A percentile compares a stretch with the other conserved stretches of the same genome.
Evolutionary conservation across 2,329 filamentous ascomycete species (phyloP).

Genomic region (Ophiocordyceps australis): DNA sequence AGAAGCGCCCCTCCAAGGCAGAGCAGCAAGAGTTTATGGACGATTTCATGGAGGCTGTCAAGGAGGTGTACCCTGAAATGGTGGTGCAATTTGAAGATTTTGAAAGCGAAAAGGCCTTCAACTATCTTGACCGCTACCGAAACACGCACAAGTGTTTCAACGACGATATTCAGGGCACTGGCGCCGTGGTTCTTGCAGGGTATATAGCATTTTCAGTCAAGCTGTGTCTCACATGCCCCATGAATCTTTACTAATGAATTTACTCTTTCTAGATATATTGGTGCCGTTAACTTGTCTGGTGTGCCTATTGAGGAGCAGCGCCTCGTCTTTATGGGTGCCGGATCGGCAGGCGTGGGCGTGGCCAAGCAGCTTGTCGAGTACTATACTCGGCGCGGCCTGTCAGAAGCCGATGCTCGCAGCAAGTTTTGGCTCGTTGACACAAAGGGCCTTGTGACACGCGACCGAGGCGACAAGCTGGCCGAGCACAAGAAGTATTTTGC

Average conservation of each 20-base stretch:
- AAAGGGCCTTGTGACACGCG: slow-evolving; percentile 81
- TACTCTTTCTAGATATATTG: slow-evolving; percentile 43
- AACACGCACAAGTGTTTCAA: slow-evolving; percentile 91
- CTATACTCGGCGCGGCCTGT: slow-evolving; percentile 82
- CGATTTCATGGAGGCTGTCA: slow-evolving; percentile 86
- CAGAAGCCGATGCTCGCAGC: slow-evolving; percentile 68
- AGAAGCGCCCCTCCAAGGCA: slow-evolving; percentile 58
- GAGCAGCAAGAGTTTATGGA: slow-evolving; percentile 88
- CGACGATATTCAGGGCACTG: slow-evolving; percentile 95
- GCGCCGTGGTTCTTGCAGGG: slow-evolving; percentile 83
- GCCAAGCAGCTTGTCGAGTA: slow-evolving; percentile 96
- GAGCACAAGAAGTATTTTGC: slow-evolving; percentile 71
- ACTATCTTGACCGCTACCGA: slow-evolving; percentile 78
- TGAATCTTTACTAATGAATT: slow-evolving; percentile 10
- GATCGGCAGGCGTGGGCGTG: slow-evolving; percentile 89
- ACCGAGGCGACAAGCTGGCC: slow-evolving; percentile 84
- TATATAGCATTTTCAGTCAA: no score
- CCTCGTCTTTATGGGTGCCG: slow-evolving; percentile 90
- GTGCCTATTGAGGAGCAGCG: slow-evolving; percentile 79
- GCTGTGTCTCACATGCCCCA: no score
- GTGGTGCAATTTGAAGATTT: slow-evolving; percentile 94
- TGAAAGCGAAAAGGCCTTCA: slow-evolving; percentile 83
- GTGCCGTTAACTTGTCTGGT: slow-evolving; percentile 66
- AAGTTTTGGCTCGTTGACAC: slow-evolving; percentile 98
- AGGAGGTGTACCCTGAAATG: slow-evolving; percentile 50